Evolutionary conservation across 192 early-diverging fungal genomes (phyloP).

Genomic region (Geranomyces variabilis): DNA sequence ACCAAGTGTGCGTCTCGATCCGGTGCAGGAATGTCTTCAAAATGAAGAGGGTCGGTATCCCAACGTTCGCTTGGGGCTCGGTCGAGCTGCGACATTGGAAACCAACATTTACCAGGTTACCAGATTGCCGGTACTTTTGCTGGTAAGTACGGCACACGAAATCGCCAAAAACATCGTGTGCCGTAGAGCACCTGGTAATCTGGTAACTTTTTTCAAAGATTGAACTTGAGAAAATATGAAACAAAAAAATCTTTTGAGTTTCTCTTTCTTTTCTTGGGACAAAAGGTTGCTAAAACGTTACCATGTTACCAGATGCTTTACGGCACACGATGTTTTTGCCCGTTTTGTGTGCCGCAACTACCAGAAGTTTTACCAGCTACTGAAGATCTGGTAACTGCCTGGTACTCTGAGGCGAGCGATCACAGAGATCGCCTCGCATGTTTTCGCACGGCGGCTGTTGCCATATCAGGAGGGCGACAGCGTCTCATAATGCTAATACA

Average conservation of each 20-base stretch:
- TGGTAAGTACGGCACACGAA: constrained; percentile 15
- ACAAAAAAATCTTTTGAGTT: not conserved
- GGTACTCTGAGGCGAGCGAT: not conserved
- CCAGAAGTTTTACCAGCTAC: not conserved
- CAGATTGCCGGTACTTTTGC: constrained; percentile 7
- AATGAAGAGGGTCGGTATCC: not conserved
- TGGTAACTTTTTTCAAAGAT: constrained; percentile 5
- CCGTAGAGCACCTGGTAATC: constrained; percentile 12
- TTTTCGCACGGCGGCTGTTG: not conserved
- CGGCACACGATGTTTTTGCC: constrained; percentile 9
- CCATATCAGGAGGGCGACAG: no score
- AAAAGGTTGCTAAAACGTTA: not conserved
- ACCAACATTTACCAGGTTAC: constrained; percentile 11
- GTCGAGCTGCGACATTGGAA: constrained; percentile 1
- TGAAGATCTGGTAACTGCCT: constrained; percentile 10
- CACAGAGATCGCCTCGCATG: not conserved
- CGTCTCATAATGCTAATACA: no score
- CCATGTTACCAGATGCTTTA: not conserved
- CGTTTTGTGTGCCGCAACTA: constrained; percentile 2
- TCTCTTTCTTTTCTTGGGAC: not conserved
- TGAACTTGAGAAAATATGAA: not conserved
- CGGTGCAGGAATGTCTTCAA: not conserved
- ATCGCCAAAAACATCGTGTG: constrained; percentile 5
- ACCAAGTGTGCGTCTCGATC: constrained; percentile 4
- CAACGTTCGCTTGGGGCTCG: constrained; percentile 9